Base-by-base conservation (phyloP, 306 rosid genomes). In the Gillenia trifoliata region DNA sequence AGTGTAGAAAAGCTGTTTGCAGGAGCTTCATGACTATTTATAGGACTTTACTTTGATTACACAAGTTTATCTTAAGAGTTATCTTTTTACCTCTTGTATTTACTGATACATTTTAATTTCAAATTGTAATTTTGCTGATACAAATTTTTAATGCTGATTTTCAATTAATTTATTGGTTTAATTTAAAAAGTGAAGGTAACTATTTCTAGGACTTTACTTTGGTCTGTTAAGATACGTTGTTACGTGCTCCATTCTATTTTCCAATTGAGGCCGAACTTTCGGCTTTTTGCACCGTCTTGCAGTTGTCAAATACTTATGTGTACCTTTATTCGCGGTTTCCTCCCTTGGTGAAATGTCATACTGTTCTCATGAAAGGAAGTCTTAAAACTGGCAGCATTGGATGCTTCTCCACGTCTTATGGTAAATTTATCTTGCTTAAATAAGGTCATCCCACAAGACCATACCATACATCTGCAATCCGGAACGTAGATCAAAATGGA, bases 401-500 rank as follows among this genome's bases (percentile, higher is more conserved):
- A 89, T 45, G 55, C 85, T 71, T 88, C 96, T 72, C 92, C 96
- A 26, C 78, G 80, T 70, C 88, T 92, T 65, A 89, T 83, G 98
- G 98, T 94, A 76, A 72, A 34, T n/a, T 68, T 74, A 23, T 71
- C 31, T 57, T 57, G 16, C 64, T 57, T 25, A 25, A 3, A n/a
- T 55, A 93, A 87, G 73, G 98, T 93, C 83, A 93, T 96, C 77
- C 98, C 98, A 86, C 98, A 91, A 45, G 98, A 93, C 98, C 98
- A 93, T 8, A 93, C 98, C n/a, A n/a, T n/a, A n/a, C n/a, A 65
- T 93, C 98, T 13, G 98, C 98, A 80, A 91, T 89, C 98, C 91
- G 89, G n/a, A 73, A 57, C 26, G 55, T 2, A 61, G 19, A 57
- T 28, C 45, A 43, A 71, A 34, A 11, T 28, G 15, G n/a, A 65